Conservation (phyloP, 2,329 filamentous ascomycete genomes). For the Pseudonectria buxi region DNA sequence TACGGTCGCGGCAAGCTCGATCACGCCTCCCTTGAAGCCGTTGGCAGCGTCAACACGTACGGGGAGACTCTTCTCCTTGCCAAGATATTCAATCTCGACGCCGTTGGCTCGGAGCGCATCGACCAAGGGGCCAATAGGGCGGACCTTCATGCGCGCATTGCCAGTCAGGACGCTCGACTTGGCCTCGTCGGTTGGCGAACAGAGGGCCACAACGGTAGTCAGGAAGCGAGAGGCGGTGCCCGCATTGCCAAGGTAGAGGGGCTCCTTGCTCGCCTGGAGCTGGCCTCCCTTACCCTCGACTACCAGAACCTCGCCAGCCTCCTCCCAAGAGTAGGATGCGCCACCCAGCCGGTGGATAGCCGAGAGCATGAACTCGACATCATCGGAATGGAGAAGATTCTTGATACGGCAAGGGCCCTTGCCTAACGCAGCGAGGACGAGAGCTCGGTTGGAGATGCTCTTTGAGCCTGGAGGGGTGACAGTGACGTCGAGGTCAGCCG, state of each 20-base stretch:
- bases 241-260: conserved; percentile 91
- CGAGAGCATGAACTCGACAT: conserved; percentile 94
- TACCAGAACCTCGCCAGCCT: conserved; percentile 83
- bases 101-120: conserved; percentile 84
- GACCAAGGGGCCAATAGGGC: conserved; percentile 88
- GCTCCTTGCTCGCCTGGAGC: conserved; percentile 65
- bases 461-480: conserved; percentile 93
- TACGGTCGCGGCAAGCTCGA: conserved; percentile 88
- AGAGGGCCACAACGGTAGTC: conserved; percentile 83
- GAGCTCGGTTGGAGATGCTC: conserved; percentile 91
- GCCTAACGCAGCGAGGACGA: conserved; percentile 88
- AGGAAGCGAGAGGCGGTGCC: conserved; percentile 94
- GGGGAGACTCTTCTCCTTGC: conserved; percentile 76
- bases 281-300: conserved; percentile 87
- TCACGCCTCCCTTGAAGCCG: conserved; percentile 78
- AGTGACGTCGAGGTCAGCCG: conserved; percentile 57
- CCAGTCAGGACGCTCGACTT: conserved; percentile 75
- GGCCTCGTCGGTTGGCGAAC: conserved; percentile 55
- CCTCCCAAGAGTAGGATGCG: conserved; percentile 87
- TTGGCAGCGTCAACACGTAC: conserved; percentile 74
- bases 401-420: conserved; percentile 79
- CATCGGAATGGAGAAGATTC: conserved; percentile 92
- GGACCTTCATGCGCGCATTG: conserved; percentile 91
- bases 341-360: conserved; percentile 81
- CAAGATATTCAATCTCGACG: conserved; percentile 78